Evolutionary conservation across 1,284 basidiomycete genomes (phyloP).

Genomic region (Sporisorium graminicola): DNA sequence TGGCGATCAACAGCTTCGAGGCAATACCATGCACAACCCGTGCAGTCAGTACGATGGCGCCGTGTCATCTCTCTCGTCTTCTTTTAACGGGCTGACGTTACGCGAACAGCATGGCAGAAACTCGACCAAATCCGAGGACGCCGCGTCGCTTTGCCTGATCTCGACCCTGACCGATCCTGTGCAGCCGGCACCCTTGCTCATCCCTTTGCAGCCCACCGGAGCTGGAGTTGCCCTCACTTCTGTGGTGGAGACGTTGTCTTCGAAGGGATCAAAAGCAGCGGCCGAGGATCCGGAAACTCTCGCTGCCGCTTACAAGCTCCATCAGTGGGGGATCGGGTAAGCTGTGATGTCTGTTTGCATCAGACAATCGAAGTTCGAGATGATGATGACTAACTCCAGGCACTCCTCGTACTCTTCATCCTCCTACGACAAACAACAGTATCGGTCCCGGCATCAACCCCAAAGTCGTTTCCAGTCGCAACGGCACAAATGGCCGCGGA

Average conservation of each 20-base stretch:
- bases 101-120: conserved; percentile 8
- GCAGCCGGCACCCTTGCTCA: conserved; percentile 28
- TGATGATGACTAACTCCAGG: background rate
- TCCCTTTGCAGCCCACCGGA: conserved; percentile 48
- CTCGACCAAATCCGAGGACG: conserved; percentile 1
- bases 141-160: conserved; percentile 11
- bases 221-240: conserved; percentile 42
- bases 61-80: conserved; percentile 14
- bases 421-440: background rate
- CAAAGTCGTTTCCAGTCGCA: conserved; percentile 27
- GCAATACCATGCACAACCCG: background rate
- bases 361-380: background rate
- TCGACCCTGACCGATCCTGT: conserved; percentile 13
- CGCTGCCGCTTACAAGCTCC: conserved; percentile 45
- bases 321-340: conserved; percentile 49
- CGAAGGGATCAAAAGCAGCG: conserved; percentile 46
- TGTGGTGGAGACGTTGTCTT: conserved; percentile 43
- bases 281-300: conserved; percentile 48
- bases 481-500: conserved; percentile 15
- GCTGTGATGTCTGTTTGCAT: background rate
- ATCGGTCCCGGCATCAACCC: conserved; percentile 63
- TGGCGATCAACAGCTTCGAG: background rate
- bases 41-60: background rate
- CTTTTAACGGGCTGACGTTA: conserved; percentile 15
- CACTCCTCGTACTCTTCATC: background rate